Evolutionary conservation across 2,329 filamentous ascomycete species (phyloP).

Genomic region (Tolypocladium amazonense): DNA sequence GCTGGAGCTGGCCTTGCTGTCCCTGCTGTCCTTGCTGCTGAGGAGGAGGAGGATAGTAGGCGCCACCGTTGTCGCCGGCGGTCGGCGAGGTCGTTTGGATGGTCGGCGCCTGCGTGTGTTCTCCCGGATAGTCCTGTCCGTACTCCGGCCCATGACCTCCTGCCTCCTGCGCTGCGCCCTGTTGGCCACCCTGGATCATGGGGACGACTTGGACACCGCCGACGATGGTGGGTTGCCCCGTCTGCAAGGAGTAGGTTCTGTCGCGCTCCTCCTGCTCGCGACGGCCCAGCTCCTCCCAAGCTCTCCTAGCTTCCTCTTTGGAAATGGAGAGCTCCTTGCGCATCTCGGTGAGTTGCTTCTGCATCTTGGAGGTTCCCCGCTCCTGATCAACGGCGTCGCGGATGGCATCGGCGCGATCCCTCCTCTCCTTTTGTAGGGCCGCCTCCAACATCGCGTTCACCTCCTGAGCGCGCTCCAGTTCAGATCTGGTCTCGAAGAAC

Average conservation of each 20-base stretch:
- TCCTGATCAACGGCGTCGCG: slow-evolving; percentile 56
- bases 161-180: slow-evolving; percentile 31
- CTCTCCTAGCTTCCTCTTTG: slow-evolving; percentile 87
- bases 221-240: slow-evolving; percentile 78
- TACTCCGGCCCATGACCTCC: slow-evolving; percentile 18
- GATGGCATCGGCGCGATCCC: slow-evolving; percentile 56
- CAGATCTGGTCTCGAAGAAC: slow-evolving; percentile 90
- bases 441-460: slow-evolving; percentile 70
- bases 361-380: slow-evolving; percentile 60
- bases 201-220: slow-evolving; percentile 93
- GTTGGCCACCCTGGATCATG: slow-evolving; percentile 63
- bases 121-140: slow-evolving; percentile 18
- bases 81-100: slow-evolving; percentile 24
- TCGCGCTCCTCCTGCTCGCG: slow-evolving; percentile 91
- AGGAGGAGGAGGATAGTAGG: slow-evolving; percentile 14
- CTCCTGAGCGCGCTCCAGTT: slow-evolving; percentile 79
- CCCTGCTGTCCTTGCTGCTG: not conserved
- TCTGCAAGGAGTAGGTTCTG: slow-evolving; percentile 71
- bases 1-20: slow-evolving; percentile 1
- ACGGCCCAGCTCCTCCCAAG: slow-evolving; percentile 93
- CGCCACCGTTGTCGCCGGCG: slow-evolving; percentile 12
- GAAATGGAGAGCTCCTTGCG: slow-evolving; percentile 87
- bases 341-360: slow-evolving; percentile 80
- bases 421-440: slow-evolving; percentile 63
- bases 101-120: slow-evolving; percentile 30